A percentile compares a stretch with the other conserved stretches of the same genome.
Evolutionary conservation across 1,139 yeast species (phyloP).

Genomic region (Geotrichum bryndzae): DNA sequence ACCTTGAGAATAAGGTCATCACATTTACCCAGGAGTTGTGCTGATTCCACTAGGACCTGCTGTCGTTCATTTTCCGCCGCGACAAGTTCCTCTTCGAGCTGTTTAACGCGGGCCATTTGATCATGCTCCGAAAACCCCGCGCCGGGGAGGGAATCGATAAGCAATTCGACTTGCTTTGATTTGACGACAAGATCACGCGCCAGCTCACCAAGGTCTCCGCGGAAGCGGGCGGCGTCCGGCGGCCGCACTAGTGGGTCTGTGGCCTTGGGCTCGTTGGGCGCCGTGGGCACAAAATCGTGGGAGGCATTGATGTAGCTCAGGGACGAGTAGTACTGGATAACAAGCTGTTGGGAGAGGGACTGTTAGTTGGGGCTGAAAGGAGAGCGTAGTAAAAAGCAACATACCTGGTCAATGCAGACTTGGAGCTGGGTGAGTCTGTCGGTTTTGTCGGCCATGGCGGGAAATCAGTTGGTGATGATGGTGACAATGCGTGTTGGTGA

Average conservation of each 20-base stretch:
- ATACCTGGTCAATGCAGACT: constrained; percentile 72
- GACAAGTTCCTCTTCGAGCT: constrained; percentile 58
- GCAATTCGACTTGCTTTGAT: constrained; percentile 76
- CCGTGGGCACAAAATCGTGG: constrained; percentile 50
- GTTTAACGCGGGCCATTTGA: constrained; percentile 60
- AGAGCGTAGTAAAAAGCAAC: constrained; percentile 16
- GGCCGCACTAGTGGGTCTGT: constrained; percentile 45
- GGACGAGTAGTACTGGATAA: constrained; percentile 89
- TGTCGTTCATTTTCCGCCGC: constrained; percentile 56
- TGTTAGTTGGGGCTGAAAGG: constrained; percentile 3
- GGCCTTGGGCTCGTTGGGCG: constrained; percentile 47
- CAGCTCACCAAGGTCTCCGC: constrained; percentile 43
- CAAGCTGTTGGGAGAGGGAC: constrained; percentile 39
- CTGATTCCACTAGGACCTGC: constrained; percentile 58
- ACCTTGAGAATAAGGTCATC: constrained; percentile 62
- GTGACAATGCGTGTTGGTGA: too few relatives aligned
- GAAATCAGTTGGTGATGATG: not conserved
- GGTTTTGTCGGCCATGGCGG: constrained; percentile 30
- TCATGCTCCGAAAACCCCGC: constrained; percentile 76
- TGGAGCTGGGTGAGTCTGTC: constrained; percentile 92
- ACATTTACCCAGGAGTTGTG: constrained; percentile 55
- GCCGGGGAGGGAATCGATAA: constrained; percentile 89
- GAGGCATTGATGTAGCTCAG: constrained; percentile 75
- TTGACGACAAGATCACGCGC: constrained; percentile 80
- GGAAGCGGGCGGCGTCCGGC: constrained; percentile 37